Conservation (phyloP, 2,329 filamentous ascomycete genomes). For the Bretziella fagacearum region DNA sequence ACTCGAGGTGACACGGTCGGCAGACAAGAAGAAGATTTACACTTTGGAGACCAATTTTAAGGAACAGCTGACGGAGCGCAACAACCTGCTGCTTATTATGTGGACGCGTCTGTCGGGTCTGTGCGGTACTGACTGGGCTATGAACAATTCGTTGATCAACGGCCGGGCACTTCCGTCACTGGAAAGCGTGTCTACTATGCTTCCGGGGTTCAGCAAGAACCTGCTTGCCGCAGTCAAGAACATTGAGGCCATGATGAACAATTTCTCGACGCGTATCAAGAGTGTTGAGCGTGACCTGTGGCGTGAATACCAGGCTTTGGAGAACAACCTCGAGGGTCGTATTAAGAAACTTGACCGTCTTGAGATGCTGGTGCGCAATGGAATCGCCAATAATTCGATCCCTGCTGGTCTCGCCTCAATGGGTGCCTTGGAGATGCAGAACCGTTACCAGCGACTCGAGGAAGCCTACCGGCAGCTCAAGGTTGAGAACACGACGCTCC, state of each 20-base stretch:
- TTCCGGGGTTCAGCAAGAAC: constrained; percentile 81
- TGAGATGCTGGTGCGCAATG: constrained; percentile 59
- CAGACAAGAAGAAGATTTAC: constrained; percentile 61
- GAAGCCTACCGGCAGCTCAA: constrained; percentile 46
- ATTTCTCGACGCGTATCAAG: constrained; percentile 66
- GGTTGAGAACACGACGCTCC: constrained; percentile 52
- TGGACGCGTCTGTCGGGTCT: constrained; percentile 79
- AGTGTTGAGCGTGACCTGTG: constrained; percentile 77
- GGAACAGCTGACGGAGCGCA: constrained; percentile 78
- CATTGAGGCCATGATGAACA: constrained; percentile 61
- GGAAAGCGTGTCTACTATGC: constrained; percentile 69
- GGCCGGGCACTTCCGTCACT: constrained; percentile 67
- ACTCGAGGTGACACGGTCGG: constrained; percentile 60
- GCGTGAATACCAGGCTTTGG: constrained; percentile 76
- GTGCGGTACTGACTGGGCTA: constrained; percentile 82
- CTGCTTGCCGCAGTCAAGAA: constrained; percentile 72
- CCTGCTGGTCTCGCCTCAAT: constrained; percentile 19
- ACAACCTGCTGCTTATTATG: constrained; percentile 68
- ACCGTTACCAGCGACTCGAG: constrained; percentile 36
- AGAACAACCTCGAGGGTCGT: constrained; percentile 61
- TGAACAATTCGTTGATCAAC: constrained; percentile 76
- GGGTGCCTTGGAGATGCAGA: constrained; percentile 24
- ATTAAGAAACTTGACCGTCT: constrained; percentile 76
- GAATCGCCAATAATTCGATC: constrained; percentile 33
- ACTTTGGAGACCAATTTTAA: constrained; percentile 64